Percentiles rank a stretch among this genome's conserved stretches.
These are phyloP conservation scores for Jatropha multifida DNA, from an alignment of 441 rosid genomes.

Conservation along the genomic window DNA sequence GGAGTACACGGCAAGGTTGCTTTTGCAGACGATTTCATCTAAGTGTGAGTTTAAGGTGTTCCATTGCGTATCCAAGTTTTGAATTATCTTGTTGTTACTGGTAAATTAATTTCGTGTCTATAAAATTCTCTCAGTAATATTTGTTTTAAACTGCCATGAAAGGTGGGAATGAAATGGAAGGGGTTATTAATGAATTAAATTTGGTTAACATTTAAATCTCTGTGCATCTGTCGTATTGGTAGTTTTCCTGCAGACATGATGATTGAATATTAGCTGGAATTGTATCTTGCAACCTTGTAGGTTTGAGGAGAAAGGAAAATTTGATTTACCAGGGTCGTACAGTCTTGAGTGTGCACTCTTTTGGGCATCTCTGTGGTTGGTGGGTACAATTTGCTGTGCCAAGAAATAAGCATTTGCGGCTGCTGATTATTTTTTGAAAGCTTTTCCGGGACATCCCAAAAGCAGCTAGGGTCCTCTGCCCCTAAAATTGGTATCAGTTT, in stretches of 20 bases:
- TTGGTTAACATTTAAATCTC: not conserved
- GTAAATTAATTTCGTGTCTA: not conserved
- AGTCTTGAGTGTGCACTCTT: not conserved
- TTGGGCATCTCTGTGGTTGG: not conserved
- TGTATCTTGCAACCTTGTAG: no score
- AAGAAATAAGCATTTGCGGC: not conserved
- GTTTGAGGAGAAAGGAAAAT: no score
- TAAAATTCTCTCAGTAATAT: not conserved
- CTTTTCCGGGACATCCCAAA: not conserved
- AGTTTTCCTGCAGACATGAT: not conserved
- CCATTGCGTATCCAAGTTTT: slow-evolving; percentile 31
- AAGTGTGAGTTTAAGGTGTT: slow-evolving; percentile 49
- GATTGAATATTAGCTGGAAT: not conserved
- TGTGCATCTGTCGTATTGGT: not conserved
- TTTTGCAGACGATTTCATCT: slow-evolving; percentile 50
- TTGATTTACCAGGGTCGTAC: not conserved
- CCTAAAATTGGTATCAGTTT: not conserved
- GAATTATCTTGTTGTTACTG: not conserved
- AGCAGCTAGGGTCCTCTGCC: not conserved
- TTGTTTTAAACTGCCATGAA: not conserved
- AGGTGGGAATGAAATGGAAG: not conserved
- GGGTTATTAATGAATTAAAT: not conserved
- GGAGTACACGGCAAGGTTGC: slow-evolving; percentile 48
- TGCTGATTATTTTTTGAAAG: not conserved
- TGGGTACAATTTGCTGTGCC: not conserved